Evolutionary conservation across 768 basidiomycete species (phyloP).

Genomic region (Podaxis pistillaris): DNA sequence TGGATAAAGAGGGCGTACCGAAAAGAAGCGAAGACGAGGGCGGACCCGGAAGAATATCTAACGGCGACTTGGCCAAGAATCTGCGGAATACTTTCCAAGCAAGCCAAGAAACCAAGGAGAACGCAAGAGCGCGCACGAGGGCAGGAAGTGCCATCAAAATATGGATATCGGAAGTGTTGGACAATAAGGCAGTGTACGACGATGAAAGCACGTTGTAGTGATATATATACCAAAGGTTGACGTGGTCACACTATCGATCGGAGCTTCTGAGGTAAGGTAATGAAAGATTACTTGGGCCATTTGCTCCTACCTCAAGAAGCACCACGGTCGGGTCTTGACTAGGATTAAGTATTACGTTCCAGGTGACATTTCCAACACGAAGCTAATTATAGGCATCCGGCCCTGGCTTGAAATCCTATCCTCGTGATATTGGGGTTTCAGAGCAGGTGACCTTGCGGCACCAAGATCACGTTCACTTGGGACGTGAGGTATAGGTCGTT

Average conservation of each 20-base stretch:
- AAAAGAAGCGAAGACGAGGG: conserved; percentile 29
- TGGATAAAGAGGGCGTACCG: conserved; percentile 22
- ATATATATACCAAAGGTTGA: conserved; percentile 5
- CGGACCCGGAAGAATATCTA: conserved; percentile 40
- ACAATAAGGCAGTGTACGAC: neutral
- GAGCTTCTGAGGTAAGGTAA: neutral
- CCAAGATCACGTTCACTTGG: no score
- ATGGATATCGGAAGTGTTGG: neutral
- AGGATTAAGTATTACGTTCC: neutral
- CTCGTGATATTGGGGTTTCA: no score
- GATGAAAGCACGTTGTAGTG: neutral
- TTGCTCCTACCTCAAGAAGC: conserved; percentile 1
- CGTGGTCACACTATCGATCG: conserved; percentile 2
- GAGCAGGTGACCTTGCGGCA: no score
- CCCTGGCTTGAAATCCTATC: neutral
- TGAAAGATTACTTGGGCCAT: neutral
- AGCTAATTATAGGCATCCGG: neutral
- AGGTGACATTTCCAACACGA: neutral
- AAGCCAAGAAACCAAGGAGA: conserved; percentile 8
- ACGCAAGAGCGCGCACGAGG: neutral
- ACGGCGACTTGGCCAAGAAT: conserved; percentile 11
- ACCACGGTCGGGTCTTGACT: conserved; percentile 13
- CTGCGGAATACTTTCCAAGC: conserved; percentile 16
- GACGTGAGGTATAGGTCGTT: no score
- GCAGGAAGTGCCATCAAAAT: neutral